These are phyloP conservation scores for Rhynchospora tenuis DNA, from an alignment of 176 grass and related monocot species.

Conservation along the genomic window DNA sequence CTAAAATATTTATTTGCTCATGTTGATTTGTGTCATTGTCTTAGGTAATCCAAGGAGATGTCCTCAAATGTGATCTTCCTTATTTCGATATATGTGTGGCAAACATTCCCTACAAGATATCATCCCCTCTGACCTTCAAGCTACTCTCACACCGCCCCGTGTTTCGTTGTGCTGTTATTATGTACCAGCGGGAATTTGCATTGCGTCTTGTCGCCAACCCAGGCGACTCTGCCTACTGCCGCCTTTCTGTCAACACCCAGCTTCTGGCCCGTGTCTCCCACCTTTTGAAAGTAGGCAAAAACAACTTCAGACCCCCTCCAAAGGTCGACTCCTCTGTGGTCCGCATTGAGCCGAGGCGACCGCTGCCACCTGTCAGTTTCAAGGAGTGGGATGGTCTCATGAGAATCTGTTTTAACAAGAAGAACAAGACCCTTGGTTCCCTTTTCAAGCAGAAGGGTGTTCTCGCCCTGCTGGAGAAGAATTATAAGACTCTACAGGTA, in stretches of 20 bases:
- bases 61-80: constrained; percentile 83
- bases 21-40: neutral
- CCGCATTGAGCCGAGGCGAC: constrained; percentile 77
- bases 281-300: constrained; percentile 82
- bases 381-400: constrained; percentile 88
- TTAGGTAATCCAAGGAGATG: constrained; percentile 95
- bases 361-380: constrained; percentile 79
- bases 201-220: constrained; percentile 86
- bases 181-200: constrained; percentile 94
- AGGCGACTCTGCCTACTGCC: constrained; percentile 80
- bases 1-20: neutral
- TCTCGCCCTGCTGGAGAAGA: constrained; percentile 82
- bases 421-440: constrained; percentile 86
- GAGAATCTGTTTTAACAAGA: constrained; percentile 70
- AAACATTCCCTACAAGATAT: constrained; percentile 94
- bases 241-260: constrained; percentile 84
- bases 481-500: constrained; percentile 59
- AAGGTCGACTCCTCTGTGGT: constrained; percentile 96
- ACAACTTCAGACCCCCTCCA: constrained; percentile 84
- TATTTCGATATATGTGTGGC: constrained; percentile 98
- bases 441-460: constrained; percentile 75
- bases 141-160: constrained; percentile 73
- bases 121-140: constrained; percentile 88
- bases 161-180: constrained; percentile 92
- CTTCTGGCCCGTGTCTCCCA: constrained; percentile 80